Evolutionary conservation across 306 rosid species (phyloP).

Genomic region (Hippophae rhamnoides): DNA sequence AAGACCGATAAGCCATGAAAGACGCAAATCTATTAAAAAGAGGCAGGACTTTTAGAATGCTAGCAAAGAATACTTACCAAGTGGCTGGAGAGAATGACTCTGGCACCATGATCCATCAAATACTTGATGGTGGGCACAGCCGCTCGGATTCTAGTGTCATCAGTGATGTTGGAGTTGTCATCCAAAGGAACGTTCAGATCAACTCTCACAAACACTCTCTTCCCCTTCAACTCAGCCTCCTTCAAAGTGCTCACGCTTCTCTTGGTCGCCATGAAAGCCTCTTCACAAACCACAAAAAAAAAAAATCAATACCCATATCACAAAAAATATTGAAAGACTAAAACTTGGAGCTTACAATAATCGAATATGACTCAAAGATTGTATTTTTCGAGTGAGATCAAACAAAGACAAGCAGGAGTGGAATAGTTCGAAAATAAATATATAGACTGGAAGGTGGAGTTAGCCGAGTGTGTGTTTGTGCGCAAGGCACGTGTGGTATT

Average conservation of each 20-base stretch:
- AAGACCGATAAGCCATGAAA: not conserved
- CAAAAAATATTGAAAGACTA: not conserved
- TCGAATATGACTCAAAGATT: not conserved
- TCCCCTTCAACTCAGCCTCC: conserved; percentile 84
- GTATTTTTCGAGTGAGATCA: not conserved
- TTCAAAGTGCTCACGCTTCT: conserved; percentile 76
- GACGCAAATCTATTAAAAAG: not conserved
- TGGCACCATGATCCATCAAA: conserved; percentile 61
- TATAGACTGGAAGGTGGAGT: not conserved
- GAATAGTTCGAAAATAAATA: conserved; percentile 2
- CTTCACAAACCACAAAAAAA: conserved; percentile 13
- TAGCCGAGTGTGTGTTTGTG: not conserved
- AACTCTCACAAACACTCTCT: conserved; percentile 78
- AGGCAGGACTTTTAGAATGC: not conserved
- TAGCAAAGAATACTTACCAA: conserved; percentile 30
- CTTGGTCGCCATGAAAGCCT: conserved; percentile 63
- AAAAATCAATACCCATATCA: conserved; percentile 15
- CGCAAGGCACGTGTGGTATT: conserved; percentile 10
- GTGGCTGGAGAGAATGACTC: conserved; percentile 62
- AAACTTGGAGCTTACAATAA: conserved; percentile 15
- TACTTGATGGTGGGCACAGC: conserved; percentile 89
- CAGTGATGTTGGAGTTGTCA: conserved; percentile 70
- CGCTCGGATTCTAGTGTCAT: conserved; percentile 84
- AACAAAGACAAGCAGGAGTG: not conserved
- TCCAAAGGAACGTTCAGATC: conserved; percentile 96